Evolutionary conservation across 2,329 filamentous ascomycete genomes (phyloP), one percentile per base, ranked within the genome.

Genomic region (Botryotinia narcissicola): DNA sequence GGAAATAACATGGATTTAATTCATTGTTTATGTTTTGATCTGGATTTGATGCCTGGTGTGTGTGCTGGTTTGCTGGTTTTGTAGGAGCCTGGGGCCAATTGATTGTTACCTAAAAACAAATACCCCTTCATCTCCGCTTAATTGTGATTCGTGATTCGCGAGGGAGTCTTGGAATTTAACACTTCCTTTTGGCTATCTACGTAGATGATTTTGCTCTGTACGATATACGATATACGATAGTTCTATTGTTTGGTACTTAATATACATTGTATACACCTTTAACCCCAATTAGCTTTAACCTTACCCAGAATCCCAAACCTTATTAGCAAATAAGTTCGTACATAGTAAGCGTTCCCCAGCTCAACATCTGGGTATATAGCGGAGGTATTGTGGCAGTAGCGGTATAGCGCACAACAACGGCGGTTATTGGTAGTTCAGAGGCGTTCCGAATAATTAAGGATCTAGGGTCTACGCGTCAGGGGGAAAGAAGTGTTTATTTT

Each of bases 391-490:
- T 54, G n/a, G 35, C 60, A 62, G 35, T 16, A 37, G 35, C 22
- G 32, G 59, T 61, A 40, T 40, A 61, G 59, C 35, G 22, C n/a
- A 40, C 22, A n/a, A n/a, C 14, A n/a, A 18, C 22, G 60, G 60
- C 60, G 60, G 60, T 62, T 62, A 62, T 32, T 57, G 51, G 60
- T n/a, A 62, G 14, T 25, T 62, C 14, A 40, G 37, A 37, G 12
- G 12, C 35, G 60, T 62, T 25, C 32, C 60, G 25, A n/a, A 16
- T 4, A 25, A 40, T 62, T n/a, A n/a, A n/a, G 35, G 14, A n/a
- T 61, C 59, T 61, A n/a, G 59, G 59, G 59, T 61, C 32, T 61
- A 61, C 59, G 59, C 32, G 59, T 61, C 32, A 22, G 59, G 59
- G 37, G 35, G 12, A 1, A 14, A 14, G 16, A n/a, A n/a, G 22